phyloP scores from a whole-genome alignment of 202 grass and related monocot genomes.

The Bolboschoenoplectus hybrid region DNA sequence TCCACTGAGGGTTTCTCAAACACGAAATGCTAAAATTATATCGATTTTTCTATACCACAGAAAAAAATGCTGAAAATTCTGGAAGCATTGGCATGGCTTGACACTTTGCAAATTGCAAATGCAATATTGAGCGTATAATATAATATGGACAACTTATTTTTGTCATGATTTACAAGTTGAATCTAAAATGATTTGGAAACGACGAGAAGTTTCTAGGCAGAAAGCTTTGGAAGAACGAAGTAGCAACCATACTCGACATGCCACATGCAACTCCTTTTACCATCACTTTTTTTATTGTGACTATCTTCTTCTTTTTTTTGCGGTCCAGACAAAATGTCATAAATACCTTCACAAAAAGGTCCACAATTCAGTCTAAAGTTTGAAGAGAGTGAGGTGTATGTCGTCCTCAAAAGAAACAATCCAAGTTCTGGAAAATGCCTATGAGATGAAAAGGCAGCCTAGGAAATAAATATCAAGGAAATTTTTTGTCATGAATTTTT shows the following conservation, averaged over 20 bases:
- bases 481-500: not conserved
- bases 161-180: not conserved
- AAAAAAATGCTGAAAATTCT: not conserved
- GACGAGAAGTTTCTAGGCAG: not conserved
- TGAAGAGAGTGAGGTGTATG: not conserved
- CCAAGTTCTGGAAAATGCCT: not conserved
- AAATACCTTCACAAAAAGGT: not conserved
- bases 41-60: not conserved
- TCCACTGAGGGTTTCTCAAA: not conserved
- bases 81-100: not conserved
- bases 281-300: not conserved
- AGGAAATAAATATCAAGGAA: not conserved
- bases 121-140: not conserved
- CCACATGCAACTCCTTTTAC: not conserved
- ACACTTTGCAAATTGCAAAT: not conserved
- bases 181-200: not conserved
- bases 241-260: not conserved
- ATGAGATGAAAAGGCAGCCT: not conserved
- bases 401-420: not conserved
- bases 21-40: not conserved
- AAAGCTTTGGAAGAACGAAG: not conserved
- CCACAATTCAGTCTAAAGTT: not conserved
- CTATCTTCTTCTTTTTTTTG: not conserved
- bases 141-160: not conserved
- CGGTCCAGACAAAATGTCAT: not conserved